Evolutionary conservation across 805 yeast genomes (phyloP).

Genomic region (Cyberlindnera bimundalis): DNA sequence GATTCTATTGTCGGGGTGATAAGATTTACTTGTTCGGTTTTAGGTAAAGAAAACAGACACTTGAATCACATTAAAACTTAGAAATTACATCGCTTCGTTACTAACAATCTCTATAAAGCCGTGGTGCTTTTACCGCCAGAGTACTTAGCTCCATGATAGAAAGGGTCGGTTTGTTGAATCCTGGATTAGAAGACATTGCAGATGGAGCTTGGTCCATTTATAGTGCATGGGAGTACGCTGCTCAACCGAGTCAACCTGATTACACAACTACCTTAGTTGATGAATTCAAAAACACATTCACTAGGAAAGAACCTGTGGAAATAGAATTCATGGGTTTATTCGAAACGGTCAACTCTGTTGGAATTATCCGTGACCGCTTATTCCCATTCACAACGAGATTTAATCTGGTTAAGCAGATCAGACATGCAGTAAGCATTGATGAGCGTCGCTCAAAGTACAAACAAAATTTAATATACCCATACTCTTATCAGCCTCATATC

Average conservation of each 20-base stretch:
- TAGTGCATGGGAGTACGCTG: conserved; percentile 55
- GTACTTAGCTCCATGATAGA: conserved; percentile 64
- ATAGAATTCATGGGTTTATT: conserved; percentile 64
- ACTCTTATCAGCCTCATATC: conserved; percentile 34
- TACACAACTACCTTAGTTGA: conserved; percentile 43
- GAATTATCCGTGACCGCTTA: conserved; percentile 51
- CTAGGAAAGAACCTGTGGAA: conserved; percentile 37
- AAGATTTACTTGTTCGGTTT: conserved; percentile 56
- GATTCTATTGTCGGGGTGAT: conserved; percentile 47
- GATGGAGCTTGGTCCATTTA: conserved; percentile 62
- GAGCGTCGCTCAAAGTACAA: conserved; percentile 64
- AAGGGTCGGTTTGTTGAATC: conserved; percentile 54
- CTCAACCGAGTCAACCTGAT: conserved; percentile 48
- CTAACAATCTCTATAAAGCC: conserved; percentile 29
- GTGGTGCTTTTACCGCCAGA: conserved; percentile 67
- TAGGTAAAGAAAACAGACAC: conserved; percentile 31
- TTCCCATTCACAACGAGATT: conserved; percentile 56
- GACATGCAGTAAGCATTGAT: conserved; percentile 68
- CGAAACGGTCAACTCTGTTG: conserved; percentile 69
- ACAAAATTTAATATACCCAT: conserved; percentile 49
- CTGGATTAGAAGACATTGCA: conserved; percentile 54
- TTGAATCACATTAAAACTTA: too few species aligned
- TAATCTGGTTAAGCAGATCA: conserved; percentile 50
- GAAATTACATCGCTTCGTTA: too few species aligned
- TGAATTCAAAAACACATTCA: conserved; percentile 54